Base-by-base conservation (phyloP, 257 asterid species). In the Nemophila menziesii region DNA sequence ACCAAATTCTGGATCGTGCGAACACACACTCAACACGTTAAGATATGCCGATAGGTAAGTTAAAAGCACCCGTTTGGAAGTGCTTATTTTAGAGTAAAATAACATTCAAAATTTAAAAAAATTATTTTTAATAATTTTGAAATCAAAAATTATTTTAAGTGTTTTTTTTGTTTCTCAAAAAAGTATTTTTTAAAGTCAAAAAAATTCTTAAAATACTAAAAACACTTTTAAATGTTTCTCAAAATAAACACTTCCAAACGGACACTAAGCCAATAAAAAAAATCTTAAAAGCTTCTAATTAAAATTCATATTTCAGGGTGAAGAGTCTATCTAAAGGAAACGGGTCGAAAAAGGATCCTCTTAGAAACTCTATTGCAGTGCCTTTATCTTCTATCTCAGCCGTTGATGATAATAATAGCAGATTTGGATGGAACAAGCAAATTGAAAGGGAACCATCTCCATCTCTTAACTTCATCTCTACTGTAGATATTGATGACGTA, bases 31-130 rank as follows among this genome's bases (percentile, higher is more conserved):
- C 50, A 64, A 64, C 43, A 64, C 70, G 20, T 38, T 64, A 39
- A 52, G 70, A 58, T 64, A 64, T 58, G 70, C 70, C 5, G 70
- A 64, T 24, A 52, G 70, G 70, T 61, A n/a, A n/a, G n/a, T n/a
- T n/a, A n/a, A n/a, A n/a, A n/a, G n/a, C n/a, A n/a, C n/a, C n/a
- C n/a, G n/a, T n/a, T n/a, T n/a, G n/a, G n/a, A n/a, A n/a, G n/a
- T n/a, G n/a, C n/a, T n/a, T n/a, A n/a, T n/a, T n/a, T n/a, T n/a
- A n/a, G n/a, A n/a, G n/a, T n/a, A n/a, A n/a, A n/a, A n/a, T n/a
- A n/a, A n/a, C n/a, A n/a, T n/a, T n/a, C n/a, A n/a, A n/a, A n/a
- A n/a, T n/a, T n/a, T n/a, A n/a, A n/a, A n/a, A n/a, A n/a, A n/a
- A n/a, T n/a, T n/a, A n/a, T n/a, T n/a, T n/a, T n/a, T n/a, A n/a